Evolutionary conservation across 1,139 yeast species (phyloP).

Genomic region (Pichia sp.): DNA sequence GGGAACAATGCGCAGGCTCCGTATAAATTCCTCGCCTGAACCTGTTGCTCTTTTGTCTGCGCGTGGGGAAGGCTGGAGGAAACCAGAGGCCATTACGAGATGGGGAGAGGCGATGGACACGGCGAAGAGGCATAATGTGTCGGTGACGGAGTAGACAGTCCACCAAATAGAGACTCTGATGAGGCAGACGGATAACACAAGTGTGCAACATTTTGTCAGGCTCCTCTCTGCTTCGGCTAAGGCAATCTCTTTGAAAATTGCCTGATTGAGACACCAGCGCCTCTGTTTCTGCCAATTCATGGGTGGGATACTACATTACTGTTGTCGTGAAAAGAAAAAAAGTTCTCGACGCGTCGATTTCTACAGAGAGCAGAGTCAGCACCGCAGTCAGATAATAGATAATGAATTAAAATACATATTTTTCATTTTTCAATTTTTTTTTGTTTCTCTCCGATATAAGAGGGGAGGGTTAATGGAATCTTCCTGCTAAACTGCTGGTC

Average conservation of each 20-base stretch:
- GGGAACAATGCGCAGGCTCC: conserved; percentile 3
- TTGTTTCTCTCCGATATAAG: neutral
- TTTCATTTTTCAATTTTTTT: neutral
- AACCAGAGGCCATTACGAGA: too few relatives aligned
- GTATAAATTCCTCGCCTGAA: too few relatives aligned
- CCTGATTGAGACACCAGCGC: neutral
- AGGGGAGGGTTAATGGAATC: too few relatives aligned
- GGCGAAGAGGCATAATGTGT: too few relatives aligned
- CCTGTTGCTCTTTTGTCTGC: neutral
- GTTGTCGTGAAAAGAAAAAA: neutral
- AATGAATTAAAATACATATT: neutral
- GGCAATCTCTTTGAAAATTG: neutral
- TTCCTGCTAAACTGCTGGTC: too few relatives aligned
- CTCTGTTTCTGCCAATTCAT: neutral
- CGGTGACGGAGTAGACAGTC: too few relatives aligned
- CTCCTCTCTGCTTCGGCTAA: neutral
- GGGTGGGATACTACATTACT: neutral
- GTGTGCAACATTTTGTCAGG: neutral
- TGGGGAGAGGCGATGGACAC: too few relatives aligned
- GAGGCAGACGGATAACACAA: neutral
- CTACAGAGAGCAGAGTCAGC: neutral
- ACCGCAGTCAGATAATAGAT: neutral
- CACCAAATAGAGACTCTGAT: too few relatives aligned
- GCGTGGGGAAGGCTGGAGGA: neutral
- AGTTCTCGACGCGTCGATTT: neutral